These are phyloP conservation scores for Talaromyces rugulosus DNA, from an alignment of 2,329 filamentous ascomycete genomes.

Conservation along the genomic window DNA sequence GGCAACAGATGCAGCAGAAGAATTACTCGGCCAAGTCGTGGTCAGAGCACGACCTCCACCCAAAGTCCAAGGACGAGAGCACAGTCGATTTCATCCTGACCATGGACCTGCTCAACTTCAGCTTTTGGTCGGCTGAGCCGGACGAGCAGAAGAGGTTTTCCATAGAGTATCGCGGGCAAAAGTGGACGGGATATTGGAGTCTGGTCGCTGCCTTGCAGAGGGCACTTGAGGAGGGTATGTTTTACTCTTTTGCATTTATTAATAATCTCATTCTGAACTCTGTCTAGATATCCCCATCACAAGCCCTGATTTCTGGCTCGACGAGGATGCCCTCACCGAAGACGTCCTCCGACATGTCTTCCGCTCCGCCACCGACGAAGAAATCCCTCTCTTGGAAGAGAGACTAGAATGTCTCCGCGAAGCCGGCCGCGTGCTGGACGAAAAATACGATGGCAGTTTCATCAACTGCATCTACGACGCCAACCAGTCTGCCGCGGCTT, in stretches of 20 bases:
- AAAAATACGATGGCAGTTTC: slow-evolving; percentile 75
- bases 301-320: slow-evolving; percentile 78
- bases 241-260: slow-evolving; percentile 14
- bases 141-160: slow-evolving; percentile 69
- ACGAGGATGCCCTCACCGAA: slow-evolving; percentile 70
- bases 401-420: slow-evolving; percentile 76
- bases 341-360: slow-evolving; percentile 74
- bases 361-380: slow-evolving; percentile 77
- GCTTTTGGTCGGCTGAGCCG: slow-evolving; percentile 78
- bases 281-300: slow-evolving; percentile 76
- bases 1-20: slow-evolving; percentile 76
- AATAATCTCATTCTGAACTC: slow-evolving; percentile 11
- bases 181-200: slow-evolving; percentile 95
- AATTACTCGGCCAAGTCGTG: slow-evolving; percentile 80
- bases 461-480: slow-evolving; percentile 69
- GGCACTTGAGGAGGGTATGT: slow-evolving; percentile 76
- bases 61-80: slow-evolving; percentile 71
- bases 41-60: slow-evolving; percentile 86
- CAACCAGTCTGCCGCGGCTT: slow-evolving; percentile 70
- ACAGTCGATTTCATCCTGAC: slow-evolving; percentile 93
- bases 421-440: slow-evolving; percentile 72
- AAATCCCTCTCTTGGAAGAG: slow-evolving; percentile 78
- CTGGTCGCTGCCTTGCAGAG: slow-evolving; percentile 81
- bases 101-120: slow-evolving; percentile 96
- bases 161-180: slow-evolving; percentile 73